Conservation (phyloP, 164 flowering plant species). For the Echeveria elegans region DNA sequence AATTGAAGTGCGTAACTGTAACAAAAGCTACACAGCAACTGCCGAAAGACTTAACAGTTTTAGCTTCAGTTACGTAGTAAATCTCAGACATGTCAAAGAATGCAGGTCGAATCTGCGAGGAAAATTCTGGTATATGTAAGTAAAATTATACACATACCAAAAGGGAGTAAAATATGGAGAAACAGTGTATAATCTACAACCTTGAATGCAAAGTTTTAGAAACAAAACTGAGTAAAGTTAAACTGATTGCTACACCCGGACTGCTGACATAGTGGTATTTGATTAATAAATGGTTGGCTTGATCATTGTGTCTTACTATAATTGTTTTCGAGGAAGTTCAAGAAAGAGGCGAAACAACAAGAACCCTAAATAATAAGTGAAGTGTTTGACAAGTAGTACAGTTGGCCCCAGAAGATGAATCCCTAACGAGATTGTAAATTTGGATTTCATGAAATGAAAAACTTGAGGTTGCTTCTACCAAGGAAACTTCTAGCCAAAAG, state of each 20-base stretch:
- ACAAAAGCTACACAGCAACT: not conserved
- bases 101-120: not conserved
- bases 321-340: not conserved
- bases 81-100: not conserved
- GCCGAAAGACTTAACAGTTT: not conserved
- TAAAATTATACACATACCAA: conserved; percentile 1
- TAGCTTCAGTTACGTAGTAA: not conserved
- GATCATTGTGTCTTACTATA: not conserved
- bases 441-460: not conserved
- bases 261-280: not conserved
- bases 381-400: conserved; percentile 3
- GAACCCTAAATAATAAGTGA: not conserved
- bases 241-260: not conserved
- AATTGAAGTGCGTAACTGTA: not conserved
- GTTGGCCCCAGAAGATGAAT: not conserved
- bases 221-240: conserved; percentile 1
- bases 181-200: not conserved
- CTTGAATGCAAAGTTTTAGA: not conserved
- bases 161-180: not conserved
- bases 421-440: not conserved
- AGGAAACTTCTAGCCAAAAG: not conserved
- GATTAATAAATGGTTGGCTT: not conserved
- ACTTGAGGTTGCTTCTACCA: not conserved
- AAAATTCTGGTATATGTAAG: not conserved
- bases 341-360: conserved; percentile 1